Percentiles rank a stretch among this genome's conserved stretches.
Conservation (phyloP, 2,329 filamentous ascomycete species). For the Fusarium torreyae region DNA sequence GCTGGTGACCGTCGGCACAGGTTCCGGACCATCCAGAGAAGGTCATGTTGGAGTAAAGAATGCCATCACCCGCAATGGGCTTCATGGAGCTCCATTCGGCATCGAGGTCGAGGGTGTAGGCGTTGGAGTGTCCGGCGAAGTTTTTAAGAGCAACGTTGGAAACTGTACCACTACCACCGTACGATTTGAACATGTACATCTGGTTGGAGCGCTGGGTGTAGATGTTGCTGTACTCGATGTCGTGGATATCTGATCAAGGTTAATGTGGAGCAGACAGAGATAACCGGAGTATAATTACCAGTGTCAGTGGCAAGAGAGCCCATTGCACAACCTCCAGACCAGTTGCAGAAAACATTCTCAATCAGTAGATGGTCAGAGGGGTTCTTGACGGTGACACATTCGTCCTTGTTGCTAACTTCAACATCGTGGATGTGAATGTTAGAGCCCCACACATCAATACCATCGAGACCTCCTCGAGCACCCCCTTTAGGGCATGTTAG, state of each 20-base stretch:
- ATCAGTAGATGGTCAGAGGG: slow-evolving; percentile 42
- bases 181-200: slow-evolving; percentile 48
- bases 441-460: slow-evolving; percentile 40
- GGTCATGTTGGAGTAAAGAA: slow-evolving; percentile 42
- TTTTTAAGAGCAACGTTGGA: slow-evolving; percentile 41
- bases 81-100: slow-evolving; percentile 41
- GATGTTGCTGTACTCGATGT: slow-evolving; percentile 43
- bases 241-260: slow-evolving; percentile 18
- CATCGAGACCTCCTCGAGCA: slow-evolving; percentile 33
- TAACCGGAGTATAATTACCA: slow-evolving; percentile 2
- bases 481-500: not conserved
- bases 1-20: slow-evolving; percentile 36
- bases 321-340: slow-evolving; percentile 43
- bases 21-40: slow-evolving; percentile 45
- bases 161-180: slow-evolving; percentile 42
- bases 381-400: slow-evolving; percentile 44
- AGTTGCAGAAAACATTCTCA: slow-evolving; percentile 46
- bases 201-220: slow-evolving; percentile 44
- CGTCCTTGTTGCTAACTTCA: slow-evolving; percentile 47
- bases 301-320: slow-evolving; percentile 30
- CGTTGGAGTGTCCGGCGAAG: slow-evolving; percentile 44
- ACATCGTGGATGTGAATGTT: slow-evolving; percentile 44
- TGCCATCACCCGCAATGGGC: slow-evolving; percentile 26
- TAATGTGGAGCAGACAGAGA: not conserved
- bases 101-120: slow-evolving; percentile 42